Conservation (phyloP, 352 stramenopile genomes). For the Nothophytophthora sp. region DNA sequence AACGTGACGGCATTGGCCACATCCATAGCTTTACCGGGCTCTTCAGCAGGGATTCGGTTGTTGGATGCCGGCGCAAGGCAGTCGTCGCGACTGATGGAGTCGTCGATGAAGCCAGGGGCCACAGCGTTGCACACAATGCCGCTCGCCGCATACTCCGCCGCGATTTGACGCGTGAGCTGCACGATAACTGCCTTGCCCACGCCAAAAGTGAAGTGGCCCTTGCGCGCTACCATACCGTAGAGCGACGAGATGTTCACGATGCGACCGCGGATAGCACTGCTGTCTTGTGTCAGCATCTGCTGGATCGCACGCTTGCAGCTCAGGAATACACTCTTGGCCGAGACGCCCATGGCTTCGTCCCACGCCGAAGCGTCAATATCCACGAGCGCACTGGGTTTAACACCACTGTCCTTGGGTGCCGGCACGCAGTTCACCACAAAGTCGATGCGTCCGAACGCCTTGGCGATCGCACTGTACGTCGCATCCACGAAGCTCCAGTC, state of each 20-base stretch:
- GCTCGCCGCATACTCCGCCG: slow-evolving; percentile 56
- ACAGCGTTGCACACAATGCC: slow-evolving; percentile 68
- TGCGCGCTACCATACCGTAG: slow-evolving; percentile 59
- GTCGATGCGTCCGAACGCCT: slow-evolving; percentile 58
- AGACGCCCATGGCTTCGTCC: slow-evolving; percentile 63
- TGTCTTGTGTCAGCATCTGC: slow-evolving; percentile 66
- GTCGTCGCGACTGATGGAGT: slow-evolving; percentile 60
- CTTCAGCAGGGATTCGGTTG: slow-evolving; percentile 58
- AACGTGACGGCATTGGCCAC: slow-evolving; percentile 74
- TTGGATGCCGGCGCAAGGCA: slow-evolving; percentile 44
- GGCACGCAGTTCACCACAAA: slow-evolving; percentile 78
- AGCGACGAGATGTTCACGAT: slow-evolving; percentile 71
- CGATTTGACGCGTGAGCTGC: slow-evolving; percentile 69
- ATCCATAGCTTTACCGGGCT: slow-evolving; percentile 57
- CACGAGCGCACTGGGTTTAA: slow-evolving; percentile 37
- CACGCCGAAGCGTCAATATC: slow-evolving; percentile 47
- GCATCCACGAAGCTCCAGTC: slow-evolving; percentile 52
- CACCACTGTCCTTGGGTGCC: slow-evolving; percentile 20
- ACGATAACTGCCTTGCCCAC: slow-evolving; percentile 64
- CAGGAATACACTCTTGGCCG: slow-evolving; percentile 63
- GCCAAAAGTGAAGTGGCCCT: slow-evolving; percentile 64
- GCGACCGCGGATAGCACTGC: slow-evolving; percentile 47
- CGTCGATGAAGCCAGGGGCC: slow-evolving; percentile 59
- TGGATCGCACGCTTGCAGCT: slow-evolving; percentile 69
- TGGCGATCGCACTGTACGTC: slow-evolving; percentile 40